Evolutionary conservation across 129 eudicot species (phyloP).

Genomic region (Gnaphalium uliginosum): DNA sequence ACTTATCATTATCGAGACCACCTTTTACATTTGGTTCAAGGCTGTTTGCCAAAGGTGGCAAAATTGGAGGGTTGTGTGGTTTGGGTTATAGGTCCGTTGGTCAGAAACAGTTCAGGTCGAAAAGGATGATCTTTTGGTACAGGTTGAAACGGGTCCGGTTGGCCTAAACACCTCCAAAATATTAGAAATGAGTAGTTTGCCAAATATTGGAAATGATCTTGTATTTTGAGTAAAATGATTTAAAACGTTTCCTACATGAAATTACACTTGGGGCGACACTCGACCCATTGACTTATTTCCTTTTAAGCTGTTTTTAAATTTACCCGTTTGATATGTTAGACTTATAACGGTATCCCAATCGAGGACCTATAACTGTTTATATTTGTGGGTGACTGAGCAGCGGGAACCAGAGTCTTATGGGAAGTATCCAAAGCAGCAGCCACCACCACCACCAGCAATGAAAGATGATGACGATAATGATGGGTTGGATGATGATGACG

Average conservation of each 20-base stretch:
- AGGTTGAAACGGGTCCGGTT: background rate
- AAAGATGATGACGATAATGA: constrained; percentile 47
- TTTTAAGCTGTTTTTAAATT: background rate
- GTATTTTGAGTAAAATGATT: background rate
- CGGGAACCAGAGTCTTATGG: constrained; percentile 43
- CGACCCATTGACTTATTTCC: background rate
- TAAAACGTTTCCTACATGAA: background rate
- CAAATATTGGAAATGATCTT: background rate
- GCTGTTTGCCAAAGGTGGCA: background rate
- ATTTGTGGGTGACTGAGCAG: constrained; percentile 23
- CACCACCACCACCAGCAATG: constrained; percentile 32
- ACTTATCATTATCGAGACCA: background rate
- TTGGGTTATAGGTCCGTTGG: background rate
- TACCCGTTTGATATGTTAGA: background rate
- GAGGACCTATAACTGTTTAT: background rate
- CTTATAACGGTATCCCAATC: background rate
- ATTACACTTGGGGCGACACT: background rate
- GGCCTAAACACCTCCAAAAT: background rate
- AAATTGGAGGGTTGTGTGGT: background rate
- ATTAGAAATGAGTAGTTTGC: background rate
- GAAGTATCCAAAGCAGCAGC: constrained; percentile 46
- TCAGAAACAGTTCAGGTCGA: background rate
- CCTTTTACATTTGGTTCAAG: background rate
- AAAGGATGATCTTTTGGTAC: background rate
- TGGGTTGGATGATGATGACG: constrained; percentile 61